phyloP scores from a whole-genome alignment of 2,329 filamentous ascomycete species.

The Chalaropsis thielavioides region DNA sequence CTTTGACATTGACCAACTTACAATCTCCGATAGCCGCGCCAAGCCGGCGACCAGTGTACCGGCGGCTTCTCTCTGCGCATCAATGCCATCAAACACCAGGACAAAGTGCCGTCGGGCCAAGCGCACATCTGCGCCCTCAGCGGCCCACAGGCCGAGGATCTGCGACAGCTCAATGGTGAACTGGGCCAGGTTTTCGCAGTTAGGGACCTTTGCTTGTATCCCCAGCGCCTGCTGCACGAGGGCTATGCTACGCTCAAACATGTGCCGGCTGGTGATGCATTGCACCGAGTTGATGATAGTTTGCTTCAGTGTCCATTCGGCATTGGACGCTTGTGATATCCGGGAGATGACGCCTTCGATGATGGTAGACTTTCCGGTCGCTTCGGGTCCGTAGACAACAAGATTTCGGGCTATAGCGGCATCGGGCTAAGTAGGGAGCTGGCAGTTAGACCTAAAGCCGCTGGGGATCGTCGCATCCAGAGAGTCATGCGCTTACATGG shows the following conservation, averaged over 20 bases:
- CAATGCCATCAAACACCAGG: constrained; percentile 76
- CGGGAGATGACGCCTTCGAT: constrained; percentile 27
- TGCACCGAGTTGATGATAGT: constrained; percentile 17
- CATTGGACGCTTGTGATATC: constrained; percentile 4
- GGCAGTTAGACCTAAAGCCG: constrained; percentile 18
- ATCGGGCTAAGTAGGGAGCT: constrained; percentile 34
- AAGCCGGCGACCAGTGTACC: constrained; percentile 68
- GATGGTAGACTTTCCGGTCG: constrained; percentile 73
- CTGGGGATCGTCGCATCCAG: neutral
- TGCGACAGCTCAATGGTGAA: constrained; percentile 57
- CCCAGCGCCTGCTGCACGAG: constrained; percentile 30
- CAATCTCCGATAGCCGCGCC: constrained; percentile 65
- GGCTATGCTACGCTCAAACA: constrained; percentile 47
- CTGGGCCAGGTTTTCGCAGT: constrained; percentile 68
- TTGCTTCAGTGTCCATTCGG: constrained; percentile 9
- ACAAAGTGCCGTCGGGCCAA: constrained; percentile 43
- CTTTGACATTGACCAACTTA: constrained; percentile 29
- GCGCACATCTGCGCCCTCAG: constrained; percentile 21
- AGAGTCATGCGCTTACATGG: constrained; percentile 27
- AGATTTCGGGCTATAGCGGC: constrained; percentile 60
- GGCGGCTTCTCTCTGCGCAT: constrained; percentile 66
- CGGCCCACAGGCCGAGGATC: constrained; percentile 32
- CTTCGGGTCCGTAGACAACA: constrained; percentile 69
- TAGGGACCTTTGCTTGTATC: constrained; percentile 26
- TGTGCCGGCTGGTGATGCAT: constrained; percentile 19